A percentile compares a stretch with the other conserved stretches of the same genome.
These are phyloP conservation scores for Yamadazyma blattariae DNA, from an alignment of 1,139 yeast genomes.

Conservation along the genomic window DNA sequence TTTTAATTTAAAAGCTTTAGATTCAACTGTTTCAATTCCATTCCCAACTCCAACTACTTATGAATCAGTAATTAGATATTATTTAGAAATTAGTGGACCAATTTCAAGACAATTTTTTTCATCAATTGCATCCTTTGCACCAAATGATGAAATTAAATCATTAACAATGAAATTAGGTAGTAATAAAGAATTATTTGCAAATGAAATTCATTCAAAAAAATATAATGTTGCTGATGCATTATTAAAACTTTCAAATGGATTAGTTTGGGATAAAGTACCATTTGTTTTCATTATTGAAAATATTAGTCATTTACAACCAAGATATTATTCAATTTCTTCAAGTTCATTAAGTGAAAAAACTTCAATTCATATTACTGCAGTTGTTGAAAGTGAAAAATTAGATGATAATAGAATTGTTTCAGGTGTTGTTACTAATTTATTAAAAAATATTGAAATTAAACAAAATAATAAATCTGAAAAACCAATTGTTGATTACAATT, in stretches of 20 bases:
- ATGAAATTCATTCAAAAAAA: conserved; percentile 56
- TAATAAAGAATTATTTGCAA: conserved; percentile 67
- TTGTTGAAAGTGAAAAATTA: conserved; percentile 72
- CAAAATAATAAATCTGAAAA: conserved; percentile 49
- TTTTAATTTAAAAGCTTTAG: conserved; percentile 67
- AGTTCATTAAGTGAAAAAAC: conserved; percentile 78
- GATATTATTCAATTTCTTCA: conserved; percentile 95
- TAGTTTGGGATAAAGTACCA: conserved; percentile 73
- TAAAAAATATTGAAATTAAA: conserved; percentile 67
- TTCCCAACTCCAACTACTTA: conserved; percentile 92
- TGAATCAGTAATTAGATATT: conserved; percentile 82
- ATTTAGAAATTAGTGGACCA: conserved; percentile 89
- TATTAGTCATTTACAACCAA: conserved; percentile 81
- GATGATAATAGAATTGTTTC: conserved; percentile 45
- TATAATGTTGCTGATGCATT: conserved; percentile 79
- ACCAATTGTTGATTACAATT: conserved; percentile 60
- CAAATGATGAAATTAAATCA: conserved; percentile 56
- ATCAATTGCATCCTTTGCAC: conserved; percentile 82
- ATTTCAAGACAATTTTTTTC: conserved; percentile 85
- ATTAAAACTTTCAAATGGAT: conserved; percentile 56
- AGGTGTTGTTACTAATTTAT: conserved; percentile 90
- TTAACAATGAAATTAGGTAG: conserved; percentile 55
- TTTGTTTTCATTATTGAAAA: conserved; percentile 82
- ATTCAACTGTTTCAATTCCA: conserved; percentile 68
- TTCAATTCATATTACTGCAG: conserved; percentile 81